phyloP scores from a whole-genome alignment of 1,139 yeast species.

The Saccharomyces hybrid region DNA sequence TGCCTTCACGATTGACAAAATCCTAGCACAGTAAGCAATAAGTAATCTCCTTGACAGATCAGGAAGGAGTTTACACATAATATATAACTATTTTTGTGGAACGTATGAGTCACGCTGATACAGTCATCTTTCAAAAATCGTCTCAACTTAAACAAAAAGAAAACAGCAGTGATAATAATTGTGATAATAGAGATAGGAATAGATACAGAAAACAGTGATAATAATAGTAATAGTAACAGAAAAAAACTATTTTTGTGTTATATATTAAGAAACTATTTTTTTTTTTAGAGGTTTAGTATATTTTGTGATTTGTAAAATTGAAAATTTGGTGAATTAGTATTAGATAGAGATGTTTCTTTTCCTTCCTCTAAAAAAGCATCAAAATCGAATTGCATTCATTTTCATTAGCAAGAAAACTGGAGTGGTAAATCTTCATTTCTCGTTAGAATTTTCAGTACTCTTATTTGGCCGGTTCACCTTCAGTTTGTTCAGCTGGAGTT shows the following conservation, averaged over 20 bases:
- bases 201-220: neutral
- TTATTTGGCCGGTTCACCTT: conserved; percentile 31
- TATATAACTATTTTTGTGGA: no score
- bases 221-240: neutral
- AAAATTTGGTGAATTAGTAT: neutral
- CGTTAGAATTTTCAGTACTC: neutral
- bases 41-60: no score
- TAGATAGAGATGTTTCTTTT: neutral
- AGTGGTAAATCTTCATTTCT: neutral
- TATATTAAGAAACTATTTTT: conserved; percentile 1
- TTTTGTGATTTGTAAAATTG: neutral
- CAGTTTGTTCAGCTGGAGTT: conserved; percentile 43
- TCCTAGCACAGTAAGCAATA: no score
- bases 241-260: neutral
- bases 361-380: neutral
- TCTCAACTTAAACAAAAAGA: neutral
- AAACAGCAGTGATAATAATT: no score
- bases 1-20: no score
- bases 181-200: neutral
- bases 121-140: neutral
- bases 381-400: neutral
- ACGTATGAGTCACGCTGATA: no score
- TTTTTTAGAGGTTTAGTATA: neutral
- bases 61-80: no score
- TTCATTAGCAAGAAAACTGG: conserved; percentile 1